Base-by-base conservation (phyloP, 495 filamentous ascomycete genomes). In the Penicillium argentinense region DNA sequence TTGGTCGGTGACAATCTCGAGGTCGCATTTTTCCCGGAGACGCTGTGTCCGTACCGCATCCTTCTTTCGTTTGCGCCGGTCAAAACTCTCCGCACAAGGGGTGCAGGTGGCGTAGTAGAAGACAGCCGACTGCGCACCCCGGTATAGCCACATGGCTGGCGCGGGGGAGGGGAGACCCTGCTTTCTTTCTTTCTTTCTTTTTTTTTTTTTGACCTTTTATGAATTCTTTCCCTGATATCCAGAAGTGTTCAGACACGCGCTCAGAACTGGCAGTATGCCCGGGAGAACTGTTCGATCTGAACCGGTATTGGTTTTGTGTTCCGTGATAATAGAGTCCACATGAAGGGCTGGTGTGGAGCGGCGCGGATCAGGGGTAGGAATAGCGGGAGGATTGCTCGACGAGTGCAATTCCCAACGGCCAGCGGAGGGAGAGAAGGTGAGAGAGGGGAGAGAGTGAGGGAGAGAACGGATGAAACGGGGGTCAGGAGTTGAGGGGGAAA, bases 71-170 rank as follows among this genome's bases (percentile, higher is more conserved):
- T 83, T 84, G 29, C 83, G 77, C 36, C 77, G 82, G 43, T 85
- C 74, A 19, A 69, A 68, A 46, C 81, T 69, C 42, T 83, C 77
- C 42, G 80, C 72, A 68, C 89, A 96, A 57, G 89, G 89, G 23
- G 87, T 83, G 66, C 89, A 95, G 39, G 87, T 86, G 45, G 83
- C 77, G 54, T 91, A 81, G 74, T 91, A 95, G 69, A 95, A 95
- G 62, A 91, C 70, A 46, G 87, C 88, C 12, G 89, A 95, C 70
- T 93, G 90, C 40, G 64, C 72, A 39, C 77, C 77, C 18, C 77
- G 69, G 56, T 68, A 78, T 58, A 80, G 67, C 77, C 77, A 80
- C 73, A 76, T 76, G 60, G 46, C 59, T 23, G 45, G 42, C 36
- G 54, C 36, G 53, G 50, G 53, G 52, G 44, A 22, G 38, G 36